Conservation (phyloP, 2,329 filamentous ascomycete genomes). For the Niveomyces coronatus region DNA sequence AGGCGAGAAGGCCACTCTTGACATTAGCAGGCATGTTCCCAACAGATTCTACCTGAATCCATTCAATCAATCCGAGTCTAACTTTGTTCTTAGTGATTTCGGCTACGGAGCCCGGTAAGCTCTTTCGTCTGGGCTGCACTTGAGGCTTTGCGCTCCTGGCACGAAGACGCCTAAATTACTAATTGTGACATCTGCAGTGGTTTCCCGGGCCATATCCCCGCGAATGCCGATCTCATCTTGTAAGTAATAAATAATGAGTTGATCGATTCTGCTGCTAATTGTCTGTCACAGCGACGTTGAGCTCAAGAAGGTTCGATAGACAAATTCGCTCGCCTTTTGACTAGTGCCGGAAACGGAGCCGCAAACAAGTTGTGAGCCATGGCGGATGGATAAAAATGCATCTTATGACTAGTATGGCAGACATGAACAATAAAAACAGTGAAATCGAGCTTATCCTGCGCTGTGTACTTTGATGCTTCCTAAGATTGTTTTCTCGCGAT, state of each 20-base stretch:
- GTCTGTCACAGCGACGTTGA: conserved; percentile 48
- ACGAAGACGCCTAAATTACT: conserved; percentile 5
- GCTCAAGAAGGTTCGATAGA: conserved; percentile 51
- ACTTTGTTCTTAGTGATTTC: conserved; percentile 39
- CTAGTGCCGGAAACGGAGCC: neutral
- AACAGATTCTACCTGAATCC: neutral
- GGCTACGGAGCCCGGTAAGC: conserved; percentile 53
- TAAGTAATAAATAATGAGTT: conserved; percentile 36
- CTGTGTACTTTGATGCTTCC: too few species aligned
- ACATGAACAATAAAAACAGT: conserved; percentile 2
- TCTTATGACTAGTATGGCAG: neutral
- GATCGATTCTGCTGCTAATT: conserved; percentile 1
- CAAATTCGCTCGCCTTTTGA: neutral
- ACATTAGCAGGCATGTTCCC: conserved; percentile 59
- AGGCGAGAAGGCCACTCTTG: conserved; percentile 80
- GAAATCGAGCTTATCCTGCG: neutral
- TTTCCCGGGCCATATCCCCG: conserved; percentile 68
- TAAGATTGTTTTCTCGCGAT: too few species aligned
- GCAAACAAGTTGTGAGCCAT: conserved; percentile 2
- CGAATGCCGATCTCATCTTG: conserved; percentile 71
- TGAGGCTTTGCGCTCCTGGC: neutral
- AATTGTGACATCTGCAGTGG: conserved; percentile 41
- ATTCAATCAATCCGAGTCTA: conserved; percentile 9
- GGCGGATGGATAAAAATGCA: neutral
- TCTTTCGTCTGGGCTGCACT: too few species aligned